A percentile compares a stretch with the other conserved stretches of the same genome.
Evolutionary conservation across 139 green algal genomes (phyloP).

Genomic region (Micromonas commoda): DNA sequence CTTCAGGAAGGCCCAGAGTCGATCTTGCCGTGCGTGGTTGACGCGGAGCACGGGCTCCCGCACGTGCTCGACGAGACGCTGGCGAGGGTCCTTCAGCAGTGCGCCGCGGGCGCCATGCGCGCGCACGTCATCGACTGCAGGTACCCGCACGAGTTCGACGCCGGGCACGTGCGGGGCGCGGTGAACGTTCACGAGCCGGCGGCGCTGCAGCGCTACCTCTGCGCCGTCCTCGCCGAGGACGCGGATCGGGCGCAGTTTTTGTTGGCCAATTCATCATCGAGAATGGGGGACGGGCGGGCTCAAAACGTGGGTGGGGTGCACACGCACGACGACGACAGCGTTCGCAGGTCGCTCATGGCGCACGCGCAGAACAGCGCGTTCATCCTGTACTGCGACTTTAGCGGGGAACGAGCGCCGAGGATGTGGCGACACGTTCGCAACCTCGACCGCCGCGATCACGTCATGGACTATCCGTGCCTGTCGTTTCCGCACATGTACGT

Average conservation of each 20-base stretch:
- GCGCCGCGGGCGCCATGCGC: background rate
- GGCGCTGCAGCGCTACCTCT: background rate
- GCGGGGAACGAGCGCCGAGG: background rate
- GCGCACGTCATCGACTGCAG: background rate
- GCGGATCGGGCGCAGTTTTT: background rate
- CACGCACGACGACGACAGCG: background rate
- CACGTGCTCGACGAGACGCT: background rate
- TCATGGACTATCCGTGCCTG: slow-evolving; percentile 15
- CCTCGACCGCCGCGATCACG: slow-evolving; percentile 18
- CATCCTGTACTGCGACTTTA: slow-evolving; percentile 1
- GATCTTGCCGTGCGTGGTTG: background rate
- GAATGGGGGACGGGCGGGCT: too few species aligned
- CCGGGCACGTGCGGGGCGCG: background rate
- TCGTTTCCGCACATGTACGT: slow-evolving; percentile 28
- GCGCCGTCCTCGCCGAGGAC: background rate
- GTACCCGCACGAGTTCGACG: background rate
- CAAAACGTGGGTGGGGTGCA: too few species aligned
- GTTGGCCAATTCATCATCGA: too few species aligned
- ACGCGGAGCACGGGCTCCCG: background rate
- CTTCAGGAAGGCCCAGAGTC: background rate
- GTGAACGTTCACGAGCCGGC: background rate
- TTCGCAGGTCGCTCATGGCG: too few species aligned
- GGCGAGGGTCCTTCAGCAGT: background rate
- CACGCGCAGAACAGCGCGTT: background rate
- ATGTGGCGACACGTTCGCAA: slow-evolving; percentile 25